Percentiles rank a stretch among this genome's conserved stretches.
Conservation (phyloP, 306 rosid genomes). For the Gynostemma pentaphyllum region DNA sequence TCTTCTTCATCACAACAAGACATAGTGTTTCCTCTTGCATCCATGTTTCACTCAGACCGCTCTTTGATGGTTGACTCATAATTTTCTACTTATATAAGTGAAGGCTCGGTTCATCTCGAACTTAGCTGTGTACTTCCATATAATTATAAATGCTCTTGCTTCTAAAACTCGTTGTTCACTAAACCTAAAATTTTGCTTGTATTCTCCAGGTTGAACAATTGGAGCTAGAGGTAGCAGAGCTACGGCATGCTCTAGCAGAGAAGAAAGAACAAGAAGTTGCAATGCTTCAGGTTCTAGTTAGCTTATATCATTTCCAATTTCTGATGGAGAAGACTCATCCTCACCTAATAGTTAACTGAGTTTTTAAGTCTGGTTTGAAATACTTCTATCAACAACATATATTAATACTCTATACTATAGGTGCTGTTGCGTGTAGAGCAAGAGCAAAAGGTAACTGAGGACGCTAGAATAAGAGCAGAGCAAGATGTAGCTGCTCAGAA, state of each 20-base stretch:
- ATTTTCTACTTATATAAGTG: not conserved
- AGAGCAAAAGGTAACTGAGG: conserved; percentile 79
- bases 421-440: conserved; percentile 64
- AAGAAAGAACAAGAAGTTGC: conserved; percentile 86
- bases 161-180: not conserved
- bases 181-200: conserved; percentile 16
- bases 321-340: not conserved
- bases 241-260: conserved; percentile 47
- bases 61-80: not conserved
- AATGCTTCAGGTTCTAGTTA: conserved; percentile 67
- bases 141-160: not conserved
- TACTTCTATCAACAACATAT: conserved; percentile 13
- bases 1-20: not conserved
- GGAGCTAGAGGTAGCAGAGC: conserved; percentile 64
- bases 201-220: conserved; percentile 68
- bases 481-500: conserved; percentile 70
- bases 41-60: not conserved
- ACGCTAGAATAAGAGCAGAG: conserved; percentile 75
- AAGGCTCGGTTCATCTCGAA: not conserved
- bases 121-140: not conserved
- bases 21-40: not conserved
- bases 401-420: conserved; percentile 17
- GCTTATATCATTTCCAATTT: not conserved
- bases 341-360: not conserved
- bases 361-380: conserved; percentile 2